A percentile compares a stretch with the other conserved stretches of the same genome.
These are phyloP conservation scores for Pythium rishiriense DNA, from an alignment of 352 stramenopile genomes.

Conservation along the genomic window DNA sequence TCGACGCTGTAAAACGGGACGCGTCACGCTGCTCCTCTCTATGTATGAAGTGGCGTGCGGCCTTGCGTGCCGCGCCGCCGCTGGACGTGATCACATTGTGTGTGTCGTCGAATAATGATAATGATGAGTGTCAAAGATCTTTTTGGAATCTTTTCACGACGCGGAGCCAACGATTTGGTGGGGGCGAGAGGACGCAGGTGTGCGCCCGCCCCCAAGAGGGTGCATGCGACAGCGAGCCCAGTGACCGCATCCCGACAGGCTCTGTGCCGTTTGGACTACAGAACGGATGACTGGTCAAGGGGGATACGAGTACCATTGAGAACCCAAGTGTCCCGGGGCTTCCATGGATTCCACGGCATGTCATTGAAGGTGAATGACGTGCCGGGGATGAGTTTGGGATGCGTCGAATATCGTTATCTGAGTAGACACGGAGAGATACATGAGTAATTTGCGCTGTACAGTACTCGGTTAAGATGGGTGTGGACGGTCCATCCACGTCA, in stretches of 20 bases:
- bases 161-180: not conserved
- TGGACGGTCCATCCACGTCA: no score
- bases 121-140: slow-evolving; percentile 4
- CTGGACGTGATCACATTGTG: slow-evolving; percentile 1
- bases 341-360: not conserved
- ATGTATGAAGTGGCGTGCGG: slow-evolving; percentile 5
- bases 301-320: not conserved
- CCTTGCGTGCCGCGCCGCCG: not conserved
- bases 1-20: slow-evolving; percentile 7
- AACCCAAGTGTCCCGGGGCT: not conserved
- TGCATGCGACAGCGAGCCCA: not conserved
- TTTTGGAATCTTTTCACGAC: not conserved
- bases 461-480: not conserved
- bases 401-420: not conserved
- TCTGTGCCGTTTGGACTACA: not conserved
- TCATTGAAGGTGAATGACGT: slow-evolving; percentile 1
- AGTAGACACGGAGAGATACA: not conserved
- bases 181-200: not conserved
- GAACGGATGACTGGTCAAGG: not conserved
- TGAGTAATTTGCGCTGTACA: not conserved
- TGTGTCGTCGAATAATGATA: slow-evolving; percentile 2
- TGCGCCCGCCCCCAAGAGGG: not conserved
- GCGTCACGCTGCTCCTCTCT: not conserved
- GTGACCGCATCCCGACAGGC: not conserved
- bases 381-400: not conserved